Evolutionary conservation across 495 filamentous ascomycete species (phyloP).

Genomic region (Hypoxylon fragiforme): DNA sequence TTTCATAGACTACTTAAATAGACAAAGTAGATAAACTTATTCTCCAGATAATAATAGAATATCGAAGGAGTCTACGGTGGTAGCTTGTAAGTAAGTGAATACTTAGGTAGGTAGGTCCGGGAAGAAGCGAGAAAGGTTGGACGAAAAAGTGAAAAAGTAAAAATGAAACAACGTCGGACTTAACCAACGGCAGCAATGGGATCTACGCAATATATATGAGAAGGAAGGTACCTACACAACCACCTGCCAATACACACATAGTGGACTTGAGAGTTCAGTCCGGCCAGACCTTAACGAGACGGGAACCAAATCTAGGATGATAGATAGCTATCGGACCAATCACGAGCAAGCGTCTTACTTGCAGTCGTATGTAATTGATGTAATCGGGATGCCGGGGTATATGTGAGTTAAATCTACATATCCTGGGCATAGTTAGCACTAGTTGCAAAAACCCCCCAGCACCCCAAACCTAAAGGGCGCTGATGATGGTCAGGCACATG

Average conservation of each 20-base stretch:
- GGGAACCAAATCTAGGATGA: slow-evolving; percentile 26
- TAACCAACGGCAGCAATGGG: background rate
- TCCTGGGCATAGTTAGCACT: too few relatives aligned
- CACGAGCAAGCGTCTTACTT: slow-evolving; percentile 20
- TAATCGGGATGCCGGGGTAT: slow-evolving; percentile 12
- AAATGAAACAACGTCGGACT: background rate
- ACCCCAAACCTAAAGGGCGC: slow-evolving; percentile 24
- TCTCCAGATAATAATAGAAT: background rate
- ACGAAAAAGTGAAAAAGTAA: too few relatives aligned
- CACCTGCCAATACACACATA: too few relatives aligned
- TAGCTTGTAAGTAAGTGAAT: background rate
- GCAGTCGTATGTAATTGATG: slow-evolving; percentile 26
- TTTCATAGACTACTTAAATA: too few relatives aligned
- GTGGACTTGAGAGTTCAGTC: slow-evolving; percentile 1
- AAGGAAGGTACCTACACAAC: background rate
- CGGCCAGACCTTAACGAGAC: slow-evolving; percentile 16
- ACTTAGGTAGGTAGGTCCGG: background rate
- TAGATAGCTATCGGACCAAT: slow-evolving; percentile 28
- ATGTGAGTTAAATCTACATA: too few relatives aligned
- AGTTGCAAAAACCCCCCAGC: background rate
- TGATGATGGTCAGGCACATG: too few relatives aligned
- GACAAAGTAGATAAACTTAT: too few relatives aligned
- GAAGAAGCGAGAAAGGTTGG: slow-evolving; percentile 3
- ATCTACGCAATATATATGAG: slow-evolving; percentile 22
- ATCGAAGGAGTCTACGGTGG: background rate